Conservation (phyloP, 495 filamentous ascomycete genomes). For the Xylaria acuta region DNA sequence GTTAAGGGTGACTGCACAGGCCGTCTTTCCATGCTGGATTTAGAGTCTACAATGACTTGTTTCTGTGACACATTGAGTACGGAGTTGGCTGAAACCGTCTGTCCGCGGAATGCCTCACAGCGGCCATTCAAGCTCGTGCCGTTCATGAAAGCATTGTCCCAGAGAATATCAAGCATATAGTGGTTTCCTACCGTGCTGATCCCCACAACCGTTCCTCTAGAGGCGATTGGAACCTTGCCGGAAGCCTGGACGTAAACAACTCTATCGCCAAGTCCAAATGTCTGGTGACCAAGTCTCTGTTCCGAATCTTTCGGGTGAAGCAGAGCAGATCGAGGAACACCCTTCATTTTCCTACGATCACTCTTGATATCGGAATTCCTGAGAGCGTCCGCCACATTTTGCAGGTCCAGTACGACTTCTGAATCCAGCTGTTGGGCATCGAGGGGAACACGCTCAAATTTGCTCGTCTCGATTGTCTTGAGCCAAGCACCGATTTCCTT, state of each 20-base stretch:
- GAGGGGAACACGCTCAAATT: slow-evolving; percentile 89
- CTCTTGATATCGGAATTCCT: slow-evolving; percentile 51
- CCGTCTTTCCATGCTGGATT: slow-evolving; percentile 67
- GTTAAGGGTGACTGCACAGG: slow-evolving; percentile 65
- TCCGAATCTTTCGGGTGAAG: slow-evolving; percentile 92
- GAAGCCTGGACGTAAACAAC: slow-evolving; percentile 92
- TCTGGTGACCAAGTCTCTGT: slow-evolving; percentile 84
- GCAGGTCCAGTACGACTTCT: slow-evolving; percentile 81
- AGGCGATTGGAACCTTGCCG: slow-evolving; percentile 93
- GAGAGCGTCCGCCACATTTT: slow-evolving; percentile 70
- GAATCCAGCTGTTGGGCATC: slow-evolving; percentile 97
- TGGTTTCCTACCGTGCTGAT: slow-evolving; percentile 83
- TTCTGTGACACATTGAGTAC: slow-evolving; percentile 86
- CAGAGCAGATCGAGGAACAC: slow-evolving; percentile 83
- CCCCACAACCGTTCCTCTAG: slow-evolving; percentile 89
- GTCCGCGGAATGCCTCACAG: slow-evolving; percentile 94
- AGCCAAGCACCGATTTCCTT: slow-evolving; percentile 93
- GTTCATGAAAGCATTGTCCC: slow-evolving; percentile 94
- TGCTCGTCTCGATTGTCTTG: slow-evolving; percentile 85
- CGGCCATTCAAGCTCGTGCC: slow-evolving; percentile 87
- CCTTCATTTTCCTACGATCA: slow-evolving; percentile 70
- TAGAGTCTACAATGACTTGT: slow-evolving; percentile 78
- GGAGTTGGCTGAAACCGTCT: slow-evolving; percentile 81
- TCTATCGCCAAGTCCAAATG: slow-evolving; percentile 85
- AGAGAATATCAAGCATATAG: slow-evolving; percentile 87